phyloP scores from a whole-genome alignment of 2,329 filamentous ascomycete genomes.

The Apiospora sp. region DNA sequence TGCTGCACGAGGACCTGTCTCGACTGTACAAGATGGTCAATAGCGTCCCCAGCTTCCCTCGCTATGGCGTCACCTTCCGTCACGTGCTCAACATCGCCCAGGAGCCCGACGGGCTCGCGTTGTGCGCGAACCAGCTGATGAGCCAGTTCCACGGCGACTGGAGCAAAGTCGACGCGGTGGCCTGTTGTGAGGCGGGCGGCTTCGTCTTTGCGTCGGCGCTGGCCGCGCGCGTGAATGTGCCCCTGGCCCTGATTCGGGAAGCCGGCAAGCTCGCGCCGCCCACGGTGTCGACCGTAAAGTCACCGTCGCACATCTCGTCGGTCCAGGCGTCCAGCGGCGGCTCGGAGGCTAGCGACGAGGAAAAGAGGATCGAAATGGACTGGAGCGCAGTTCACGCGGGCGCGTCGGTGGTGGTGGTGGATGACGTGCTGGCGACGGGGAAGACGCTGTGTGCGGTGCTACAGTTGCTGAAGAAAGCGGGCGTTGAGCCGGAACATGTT shows the following conservation, averaged over 20 bases:
- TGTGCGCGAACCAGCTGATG: conserved; percentile 60
- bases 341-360: conserved; percentile 36
- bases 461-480: conserved; percentile 53
- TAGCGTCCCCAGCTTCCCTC: conserved; percentile 58
- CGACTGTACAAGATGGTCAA: conserved; percentile 59
- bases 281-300: conserved; percentile 55
- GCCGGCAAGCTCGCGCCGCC: conserved; percentile 67
- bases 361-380: conserved; percentile 57
- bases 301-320: conserved; percentile 62
- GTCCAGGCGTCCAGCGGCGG: conserved; percentile 31
- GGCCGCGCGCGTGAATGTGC: conserved; percentile 48
- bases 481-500: conserved; percentile 49
- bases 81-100: conserved; percentile 65
- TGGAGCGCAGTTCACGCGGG: conserved; percentile 49
- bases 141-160: conserved; percentile 55
- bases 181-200: conserved; percentile 65
- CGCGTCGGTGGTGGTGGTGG: conserved; percentile 60
- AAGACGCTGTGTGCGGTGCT: conserved; percentile 62
- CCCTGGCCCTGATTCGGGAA: conserved; percentile 60
- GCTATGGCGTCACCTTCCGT: conserved; percentile 60
- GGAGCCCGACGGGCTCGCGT: conserved; percentile 55
- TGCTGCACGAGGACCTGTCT: conserved; percentile 55
- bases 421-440: conserved; percentile 67
- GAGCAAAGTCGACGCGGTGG: conserved; percentile 54
- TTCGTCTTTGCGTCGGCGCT: conserved; percentile 63